These are phyloP conservation scores for Bremia lactucae DNA, from an alignment of 352 stramenopile genomes.

Conservation along the genomic window DNA sequence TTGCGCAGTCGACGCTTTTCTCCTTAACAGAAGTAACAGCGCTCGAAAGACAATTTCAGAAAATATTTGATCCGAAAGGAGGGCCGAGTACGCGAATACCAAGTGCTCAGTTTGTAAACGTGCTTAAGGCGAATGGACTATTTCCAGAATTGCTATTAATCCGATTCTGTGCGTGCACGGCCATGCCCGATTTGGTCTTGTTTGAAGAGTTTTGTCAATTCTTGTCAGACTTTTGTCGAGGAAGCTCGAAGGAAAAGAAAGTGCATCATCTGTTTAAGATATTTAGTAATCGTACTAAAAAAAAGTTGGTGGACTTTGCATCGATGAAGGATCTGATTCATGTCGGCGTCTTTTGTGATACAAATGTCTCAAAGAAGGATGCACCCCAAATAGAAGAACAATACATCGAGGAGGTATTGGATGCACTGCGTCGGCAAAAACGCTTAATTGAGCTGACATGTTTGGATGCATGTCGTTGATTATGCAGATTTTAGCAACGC, in stretches of 20 bases:
- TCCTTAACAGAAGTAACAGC: slow-evolving; percentile 57
- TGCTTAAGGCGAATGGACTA: slow-evolving; percentile 31
- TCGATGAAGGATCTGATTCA: slow-evolving; percentile 38
- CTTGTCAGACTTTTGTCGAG: slow-evolving; percentile 64
- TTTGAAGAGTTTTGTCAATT: slow-evolving; percentile 82
- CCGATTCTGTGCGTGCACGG: slow-evolving; percentile 32
- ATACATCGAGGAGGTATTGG: slow-evolving; percentile 29
- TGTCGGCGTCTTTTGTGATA: slow-evolving; percentile 20
- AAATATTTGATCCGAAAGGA: slow-evolving; percentile 63
- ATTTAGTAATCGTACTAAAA: slow-evolving; percentile 29
- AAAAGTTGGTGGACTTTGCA: slow-evolving; percentile 21
- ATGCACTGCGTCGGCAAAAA: not conserved
- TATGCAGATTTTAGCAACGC: slow-evolving; percentile 28
- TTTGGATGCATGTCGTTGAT: not conserved
- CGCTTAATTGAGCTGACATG: not conserved
- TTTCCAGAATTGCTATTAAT: slow-evolving; percentile 37
- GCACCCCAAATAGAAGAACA: slow-evolving; percentile 24
- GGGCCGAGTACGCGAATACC: slow-evolving; percentile 55
- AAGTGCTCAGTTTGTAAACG: slow-evolving; percentile 42
- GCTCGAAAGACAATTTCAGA: slow-evolving; percentile 72
- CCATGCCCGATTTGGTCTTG: slow-evolving; percentile 39
- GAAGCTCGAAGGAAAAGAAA: slow-evolving; percentile 24
- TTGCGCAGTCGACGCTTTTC: slow-evolving; percentile 61
- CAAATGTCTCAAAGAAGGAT: slow-evolving; percentile 7
- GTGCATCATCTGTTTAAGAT: slow-evolving; percentile 47